Conservation (phyloP, 352 stramenopile species). For the Pythium graminicola region DNA sequence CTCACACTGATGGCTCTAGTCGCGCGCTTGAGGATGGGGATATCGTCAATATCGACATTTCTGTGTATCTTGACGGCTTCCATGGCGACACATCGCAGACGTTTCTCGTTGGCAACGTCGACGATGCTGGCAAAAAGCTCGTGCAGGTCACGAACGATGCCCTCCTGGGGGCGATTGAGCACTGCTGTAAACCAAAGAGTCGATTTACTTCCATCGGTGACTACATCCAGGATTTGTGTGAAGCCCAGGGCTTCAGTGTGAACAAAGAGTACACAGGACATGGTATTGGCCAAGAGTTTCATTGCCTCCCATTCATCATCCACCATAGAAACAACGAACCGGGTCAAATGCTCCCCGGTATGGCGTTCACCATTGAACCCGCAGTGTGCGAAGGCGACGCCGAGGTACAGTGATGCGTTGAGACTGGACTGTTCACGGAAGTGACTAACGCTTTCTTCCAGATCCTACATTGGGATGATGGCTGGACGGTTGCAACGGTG, state of each 20-base stretch:
- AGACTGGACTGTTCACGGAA: too few relatives aligned
- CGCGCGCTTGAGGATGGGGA: conserved; percentile 88
- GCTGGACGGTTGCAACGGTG: conserved; percentile 94
- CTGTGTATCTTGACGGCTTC: conserved; percentile 90
- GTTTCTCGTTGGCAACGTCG: conserved; percentile 91
- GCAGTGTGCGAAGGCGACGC: conserved; percentile 91
- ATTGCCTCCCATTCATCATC: conserved; percentile 93
- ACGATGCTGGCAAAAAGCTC: conserved; percentile 81
- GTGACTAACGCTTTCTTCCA: too few relatives aligned
- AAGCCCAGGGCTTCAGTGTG: conserved; percentile 68
- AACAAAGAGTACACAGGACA: conserved; percentile 94
- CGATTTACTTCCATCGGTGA: conserved; percentile 93
- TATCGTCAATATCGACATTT: conserved; percentile 97
- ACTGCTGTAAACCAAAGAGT: conserved; percentile 88
- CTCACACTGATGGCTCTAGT: conserved; percentile 14
- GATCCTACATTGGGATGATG: conserved; percentile 91
- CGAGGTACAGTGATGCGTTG: conserved; percentile 65
- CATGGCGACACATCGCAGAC: conserved; percentile 98
- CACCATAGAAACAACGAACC: conserved; percentile 83
- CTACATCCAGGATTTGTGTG: conserved; percentile 89
- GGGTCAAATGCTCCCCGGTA: conserved; percentile 85
- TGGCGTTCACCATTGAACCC: conserved; percentile 99
- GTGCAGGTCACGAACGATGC: conserved; percentile 84
- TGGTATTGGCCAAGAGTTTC: conserved; percentile 94
- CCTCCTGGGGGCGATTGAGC: conserved; percentile 79